phyloP scores from a whole-genome alignment of 1,139 yeast species.

The Pichia sp. region DNA sequence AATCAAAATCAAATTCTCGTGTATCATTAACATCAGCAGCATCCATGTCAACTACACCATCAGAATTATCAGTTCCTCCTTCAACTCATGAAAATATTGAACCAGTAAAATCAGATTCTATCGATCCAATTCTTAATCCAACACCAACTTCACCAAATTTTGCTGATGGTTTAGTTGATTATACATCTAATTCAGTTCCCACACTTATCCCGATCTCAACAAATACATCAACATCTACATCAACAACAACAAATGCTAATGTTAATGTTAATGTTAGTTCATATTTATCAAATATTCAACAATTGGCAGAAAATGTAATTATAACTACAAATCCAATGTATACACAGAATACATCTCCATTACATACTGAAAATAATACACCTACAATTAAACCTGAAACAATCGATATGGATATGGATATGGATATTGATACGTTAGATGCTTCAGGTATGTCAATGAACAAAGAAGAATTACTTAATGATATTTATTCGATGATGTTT shows the following conservation, averaged over 20 bases:
- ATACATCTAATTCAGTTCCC: too few relatives aligned
- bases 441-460: slow-evolving; percentile 12
- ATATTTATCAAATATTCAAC: too few relatives aligned
- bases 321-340: too few relatives aligned
- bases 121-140: too few relatives aligned
- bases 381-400: neutral
- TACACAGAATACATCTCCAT: neutral
- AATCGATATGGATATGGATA: slow-evolving; percentile 1
- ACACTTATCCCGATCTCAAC: too few relatives aligned
- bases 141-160: neutral
- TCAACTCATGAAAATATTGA: too few relatives aligned
- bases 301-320: too few relatives aligned
- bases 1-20: slow-evolving; percentile 1
- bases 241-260: neutral
- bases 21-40: slow-evolving; percentile 1
- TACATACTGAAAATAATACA: neutral
- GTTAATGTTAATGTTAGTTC: too few relatives aligned
- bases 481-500: slow-evolving; percentile 34
- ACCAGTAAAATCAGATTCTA: too few relatives aligned
- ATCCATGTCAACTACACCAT: slow-evolving; percentile 2
- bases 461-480: slow-evolving; percentile 29
- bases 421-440: slow-evolving; percentile 3
- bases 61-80: slow-evolving; percentile 9
- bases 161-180: too few relatives aligned
- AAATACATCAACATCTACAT: neutral